A percentile compares a stretch with the other conserved stretches of the same genome.
Evolutionary conservation across 163 green algal genomes (phyloP).

Genomic region (Scenedesmus sp.): DNA sequence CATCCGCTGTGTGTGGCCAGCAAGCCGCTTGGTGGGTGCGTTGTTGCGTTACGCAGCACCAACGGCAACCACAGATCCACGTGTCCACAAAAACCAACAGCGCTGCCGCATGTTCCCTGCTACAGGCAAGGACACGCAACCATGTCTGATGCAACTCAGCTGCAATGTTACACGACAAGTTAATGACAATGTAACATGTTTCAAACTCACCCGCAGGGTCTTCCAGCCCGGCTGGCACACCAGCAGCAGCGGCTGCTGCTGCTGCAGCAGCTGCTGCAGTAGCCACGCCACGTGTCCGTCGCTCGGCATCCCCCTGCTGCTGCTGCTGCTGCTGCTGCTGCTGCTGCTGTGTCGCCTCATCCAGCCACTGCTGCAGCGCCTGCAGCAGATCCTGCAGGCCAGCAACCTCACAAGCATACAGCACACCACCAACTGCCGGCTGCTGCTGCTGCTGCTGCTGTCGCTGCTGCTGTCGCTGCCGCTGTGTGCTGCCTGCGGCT

Average conservation of each 20-base stretch:
- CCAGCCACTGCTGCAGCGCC: conserved; percentile 9
- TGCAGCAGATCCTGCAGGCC: conserved; percentile 29
- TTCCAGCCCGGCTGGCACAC: conserved; percentile 9
- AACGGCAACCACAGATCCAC: no score
- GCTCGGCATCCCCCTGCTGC: background rate
- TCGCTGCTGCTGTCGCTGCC: no score
- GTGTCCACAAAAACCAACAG: no score
- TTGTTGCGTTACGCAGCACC: no score
- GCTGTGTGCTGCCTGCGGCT: background rate
- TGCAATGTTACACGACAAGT: no score
- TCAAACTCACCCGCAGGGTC: conserved; percentile 24
- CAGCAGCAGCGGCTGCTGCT: background rate
- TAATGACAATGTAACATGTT: background rate
- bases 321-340: background rate
- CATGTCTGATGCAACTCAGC: no score
- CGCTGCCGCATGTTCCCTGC: no score
- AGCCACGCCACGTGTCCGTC: background rate
- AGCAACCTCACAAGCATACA: conserved; percentile 30
- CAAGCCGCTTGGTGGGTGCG: no score
- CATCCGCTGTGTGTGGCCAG: no score
- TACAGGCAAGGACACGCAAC: no score
- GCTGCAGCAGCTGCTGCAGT: background rate
- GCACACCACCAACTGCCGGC: conserved; percentile 15
- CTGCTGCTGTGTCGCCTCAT: no score
- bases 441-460: conserved; percentile 28